Base-by-base conservation (phyloP, 2,329 filamentous ascomycete genomes). In the Aureobasidium lini region DNA sequence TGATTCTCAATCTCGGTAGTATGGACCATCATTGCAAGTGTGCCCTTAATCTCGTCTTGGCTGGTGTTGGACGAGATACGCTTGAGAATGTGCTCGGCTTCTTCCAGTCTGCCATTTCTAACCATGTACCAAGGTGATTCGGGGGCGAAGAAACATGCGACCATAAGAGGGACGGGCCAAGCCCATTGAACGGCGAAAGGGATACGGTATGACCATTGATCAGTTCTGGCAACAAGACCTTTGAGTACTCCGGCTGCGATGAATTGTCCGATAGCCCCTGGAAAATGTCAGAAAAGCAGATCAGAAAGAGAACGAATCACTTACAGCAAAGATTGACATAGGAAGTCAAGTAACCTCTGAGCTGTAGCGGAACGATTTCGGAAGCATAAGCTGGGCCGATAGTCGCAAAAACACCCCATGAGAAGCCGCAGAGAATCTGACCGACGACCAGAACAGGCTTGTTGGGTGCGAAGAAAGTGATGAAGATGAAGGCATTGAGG, bases 341-440 rank as follows among this genome's bases (percentile, higher is more conserved):
- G 31, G 79, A 79, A 0, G 83, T 85, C 28, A 85, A 70, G 46
- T 81, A 76, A 29, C 80, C 81, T 31, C 84, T 77, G 40, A 86
- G 76, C 1, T 79, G 77, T 34, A 82, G 73, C 1, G 83, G 84
- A 39, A 81, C 82, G 7, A 86, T 80, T 67, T 89, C 86, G 59
- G 83, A 85, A 28, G 85, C 85, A 66, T 88, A 89, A 1, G 85
- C 84, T 61, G 83, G 75, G 7, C 74, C 73, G 28, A 77, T 72
- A 28, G 83, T 80, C 4, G 82, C 81, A 66, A 83, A 86, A 56
- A 80, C 81, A 3, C 50, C 52, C 48, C 48, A 54, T 11, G 42
- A 28, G 28, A 58, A 49, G 11, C 52, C 59, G 9, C 50, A 54
- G 10, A 61, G 10, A 6, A 58, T 46, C 29, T 61, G 52, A 15